Evolutionary conservation across 2,329 filamentous ascomycete genomes (phyloP).

Genomic region (Fusarium tjaetaba): DNA sequence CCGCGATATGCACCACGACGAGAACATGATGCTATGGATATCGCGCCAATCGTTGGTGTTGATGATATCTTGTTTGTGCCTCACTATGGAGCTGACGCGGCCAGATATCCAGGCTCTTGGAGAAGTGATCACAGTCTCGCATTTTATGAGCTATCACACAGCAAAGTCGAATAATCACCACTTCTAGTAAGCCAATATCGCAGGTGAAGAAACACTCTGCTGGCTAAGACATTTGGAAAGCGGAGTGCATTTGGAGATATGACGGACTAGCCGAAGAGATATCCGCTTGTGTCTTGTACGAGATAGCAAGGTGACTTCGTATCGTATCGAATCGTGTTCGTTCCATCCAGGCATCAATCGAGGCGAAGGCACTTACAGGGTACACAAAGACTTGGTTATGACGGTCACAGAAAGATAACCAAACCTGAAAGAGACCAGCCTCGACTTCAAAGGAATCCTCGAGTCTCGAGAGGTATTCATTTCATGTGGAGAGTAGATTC

Average conservation of each 20-base stretch:
- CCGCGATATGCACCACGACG: constrained; percentile 33
- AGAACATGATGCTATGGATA: constrained; percentile 33
- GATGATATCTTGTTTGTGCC: constrained; percentile 11
- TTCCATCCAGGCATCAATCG: neutral
- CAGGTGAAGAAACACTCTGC: neutral
- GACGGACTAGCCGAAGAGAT: neutral
- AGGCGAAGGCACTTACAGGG: neutral
- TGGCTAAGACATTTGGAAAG: neutral
- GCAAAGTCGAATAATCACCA: constrained; percentile 4
- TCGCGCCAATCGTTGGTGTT: constrained; percentile 25
- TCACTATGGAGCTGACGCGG: constrained; percentile 29
- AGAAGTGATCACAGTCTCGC: neutral
- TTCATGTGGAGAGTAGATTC: neutral
- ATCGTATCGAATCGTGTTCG: constrained; percentile 16
- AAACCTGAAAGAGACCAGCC: neutral
- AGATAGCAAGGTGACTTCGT: constrained; percentile 5
- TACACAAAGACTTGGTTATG: constrained; percentile 4
- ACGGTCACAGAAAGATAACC: neutral
- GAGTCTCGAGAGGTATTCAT: neutral
- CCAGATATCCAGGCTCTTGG: neutral
- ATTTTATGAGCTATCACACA: constrained; percentile 17
- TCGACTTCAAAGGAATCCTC: neutral
- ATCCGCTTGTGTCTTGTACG: neutral
- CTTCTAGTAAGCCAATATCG: neutral
- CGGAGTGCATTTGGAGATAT: neutral